Evolutionary conservation across 495 filamentous ascomycete genomes (phyloP).

Genomic region (Aspergillus homomorphus): DNA sequence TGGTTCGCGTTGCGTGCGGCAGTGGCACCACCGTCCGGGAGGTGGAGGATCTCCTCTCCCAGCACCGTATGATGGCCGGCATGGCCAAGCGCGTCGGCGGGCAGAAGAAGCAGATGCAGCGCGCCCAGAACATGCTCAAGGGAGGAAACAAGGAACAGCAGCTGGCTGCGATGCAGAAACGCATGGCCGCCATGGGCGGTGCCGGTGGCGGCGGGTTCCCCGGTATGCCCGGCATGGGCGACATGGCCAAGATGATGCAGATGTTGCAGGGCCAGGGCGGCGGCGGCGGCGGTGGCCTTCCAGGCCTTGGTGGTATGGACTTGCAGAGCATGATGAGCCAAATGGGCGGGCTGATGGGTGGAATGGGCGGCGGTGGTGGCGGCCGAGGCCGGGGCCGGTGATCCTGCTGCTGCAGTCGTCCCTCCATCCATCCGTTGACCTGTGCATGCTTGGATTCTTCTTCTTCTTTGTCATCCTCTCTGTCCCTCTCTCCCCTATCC

Average conservation of each 20-base stretch:
- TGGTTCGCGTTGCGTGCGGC: constrained; percentile 87
- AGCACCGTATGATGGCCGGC: constrained; percentile 97
- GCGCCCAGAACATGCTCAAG: constrained; percentile 84
- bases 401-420: constrained; percentile 4
- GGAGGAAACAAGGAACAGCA: constrained; percentile 87
- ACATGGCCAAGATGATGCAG: constrained; percentile 82
- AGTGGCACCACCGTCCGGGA: constrained; percentile 90
- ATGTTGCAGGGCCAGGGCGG: constrained; percentile 55
- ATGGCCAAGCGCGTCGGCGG: constrained; percentile 99
- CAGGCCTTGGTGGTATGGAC: constrained; percentile 67
- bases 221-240: constrained; percentile 59
- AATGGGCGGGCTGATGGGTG: constrained; percentile 68
- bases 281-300: constrained; percentile 41
- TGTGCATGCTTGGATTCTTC: neutral
- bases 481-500: neutral
- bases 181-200: constrained; percentile 88
- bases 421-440: neutral
- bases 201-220: constrained; percentile 51
- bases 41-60: constrained; percentile 94
- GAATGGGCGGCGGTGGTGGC: constrained; percentile 42
- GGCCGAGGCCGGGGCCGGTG: constrained; percentile 41
- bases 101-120: constrained; percentile 94
- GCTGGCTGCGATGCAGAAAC: constrained; percentile 96
- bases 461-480: neutral
- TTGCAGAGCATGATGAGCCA: constrained; percentile 83